These are phyloP conservation scores for Fusarium paranaense DNA, from an alignment of 2,329 filamentous ascomycete species.

Conservation along the genomic window DNA sequence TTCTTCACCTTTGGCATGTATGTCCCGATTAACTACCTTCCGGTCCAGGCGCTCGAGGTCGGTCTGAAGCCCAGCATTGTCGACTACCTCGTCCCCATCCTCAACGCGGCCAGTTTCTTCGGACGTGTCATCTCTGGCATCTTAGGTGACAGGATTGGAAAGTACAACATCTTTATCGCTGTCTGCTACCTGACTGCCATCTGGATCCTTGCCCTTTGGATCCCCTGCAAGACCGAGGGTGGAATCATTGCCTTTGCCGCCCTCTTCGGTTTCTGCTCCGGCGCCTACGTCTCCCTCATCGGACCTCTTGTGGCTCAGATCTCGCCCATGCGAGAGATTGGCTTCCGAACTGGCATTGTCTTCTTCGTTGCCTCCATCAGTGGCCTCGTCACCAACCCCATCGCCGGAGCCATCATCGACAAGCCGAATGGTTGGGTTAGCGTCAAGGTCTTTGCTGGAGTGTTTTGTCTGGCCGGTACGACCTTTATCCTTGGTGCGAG, in stretches of 20 bases:
- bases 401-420: conserved; percentile 60
- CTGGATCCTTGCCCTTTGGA: conserved; percentile 57
- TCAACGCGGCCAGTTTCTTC: conserved; percentile 54
- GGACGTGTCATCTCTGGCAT: conserved; percentile 51
- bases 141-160: conserved; percentile 51
- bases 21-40: conserved; percentile 52
- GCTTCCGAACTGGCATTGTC: conserved; percentile 49
- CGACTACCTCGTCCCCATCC: conserved; percentile 52
- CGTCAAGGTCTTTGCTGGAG: conserved; percentile 51
- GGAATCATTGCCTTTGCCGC: conserved; percentile 54
- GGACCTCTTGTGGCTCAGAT: conserved; percentile 56
- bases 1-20: conserved; percentile 52
- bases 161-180: conserved; percentile 57
- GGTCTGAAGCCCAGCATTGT: conserved; percentile 45
- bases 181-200: conserved; percentile 57
- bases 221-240: conserved; percentile 47
- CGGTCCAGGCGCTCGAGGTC: conserved; percentile 46
- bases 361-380: conserved; percentile 68
- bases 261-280: conserved; percentile 57
- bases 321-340: conserved; percentile 41
- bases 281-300: conserved; percentile 55
- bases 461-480: conserved; percentile 34
- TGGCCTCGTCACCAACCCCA: conserved; percentile 68
- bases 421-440: conserved; percentile 46
- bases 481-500: conserved; percentile 12